Conservation (phyloP, 805 yeast species). For the Candida arabinofermentans region DNA sequence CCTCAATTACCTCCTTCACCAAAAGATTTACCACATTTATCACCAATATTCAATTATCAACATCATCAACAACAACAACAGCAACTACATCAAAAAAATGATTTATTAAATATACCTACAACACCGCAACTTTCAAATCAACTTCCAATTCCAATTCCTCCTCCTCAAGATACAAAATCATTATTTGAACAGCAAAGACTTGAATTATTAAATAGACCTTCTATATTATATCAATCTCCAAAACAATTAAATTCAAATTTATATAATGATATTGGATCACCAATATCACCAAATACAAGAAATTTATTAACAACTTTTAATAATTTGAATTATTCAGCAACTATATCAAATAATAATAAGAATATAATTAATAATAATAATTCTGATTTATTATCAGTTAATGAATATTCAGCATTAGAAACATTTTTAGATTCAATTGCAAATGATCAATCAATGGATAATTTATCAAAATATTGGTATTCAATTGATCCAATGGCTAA, state of each 20-base stretch:
- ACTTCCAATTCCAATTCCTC: not conserved
- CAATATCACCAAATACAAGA: constrained; percentile 31
- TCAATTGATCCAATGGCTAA: constrained; percentile 28
- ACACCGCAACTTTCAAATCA: not conserved
- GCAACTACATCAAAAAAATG: constrained; percentile 1
- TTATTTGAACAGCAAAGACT: constrained; percentile 17
- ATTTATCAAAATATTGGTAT: constrained; percentile 30
- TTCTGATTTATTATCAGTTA: constrained; percentile 28
- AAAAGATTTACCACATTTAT: no score
- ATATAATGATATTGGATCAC: constrained; percentile 12
- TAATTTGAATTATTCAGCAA: constrained; percentile 19
- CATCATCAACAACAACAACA: constrained; percentile 3
- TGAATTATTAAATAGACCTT: constrained; percentile 13
- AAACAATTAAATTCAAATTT: constrained; percentile 2
- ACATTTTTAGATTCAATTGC: constrained; percentile 35
- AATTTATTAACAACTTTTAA: constrained; percentile 28
- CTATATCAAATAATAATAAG: not conserved
- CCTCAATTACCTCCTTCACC: not conserved
- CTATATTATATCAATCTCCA: constrained; percentile 10
- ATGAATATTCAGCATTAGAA: constrained; percentile 33
- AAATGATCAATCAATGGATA: constrained; percentile 26
- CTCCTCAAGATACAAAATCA: not conserved
- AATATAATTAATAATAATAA: constrained; percentile 3
- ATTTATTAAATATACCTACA: not conserved
- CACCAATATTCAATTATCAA: no score